Evolutionary conservation across 1,284 basidiomycete species (phyloP), one percentile per base, ranked within the genome.

Genomic region (Marasmius oreades): DNA sequence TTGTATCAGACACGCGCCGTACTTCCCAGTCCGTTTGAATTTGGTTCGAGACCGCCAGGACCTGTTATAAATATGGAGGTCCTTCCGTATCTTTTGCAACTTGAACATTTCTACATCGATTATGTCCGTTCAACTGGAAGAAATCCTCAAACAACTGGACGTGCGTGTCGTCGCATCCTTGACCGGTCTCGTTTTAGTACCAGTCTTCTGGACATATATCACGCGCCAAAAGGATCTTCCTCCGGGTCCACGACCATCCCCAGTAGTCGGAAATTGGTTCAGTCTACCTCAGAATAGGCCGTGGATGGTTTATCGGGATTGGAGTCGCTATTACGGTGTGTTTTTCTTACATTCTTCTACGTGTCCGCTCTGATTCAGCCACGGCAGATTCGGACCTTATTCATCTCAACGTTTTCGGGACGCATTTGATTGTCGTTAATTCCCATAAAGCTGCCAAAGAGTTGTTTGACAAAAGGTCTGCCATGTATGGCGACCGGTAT

Each of bases 401-500:
- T n/a, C 63, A 67, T 53, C 43, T 68, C 45, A 65, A 63, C 46
- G 62, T 64, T 12, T 58, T 67, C n/a, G 63, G 63, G 16, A 63
- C 60, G 10, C 51, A 62, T 51, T 58, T 67, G 10, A 55, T 69
- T 34, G 55, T 69, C 24, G 52, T 69, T 7, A 67, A 66, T 28
- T 65, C 65, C 39, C 53, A 57, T 12, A 54, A 64, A 45, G 62
- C 62, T 6, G 63, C 64, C 0, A 56, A 57, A 5, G 64, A 65
- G 12, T 55, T 69, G 16, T 60, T 69, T 22, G 65, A 63, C 24
- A 57, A 63, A 20, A 66, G 64, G 53, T 64, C 63, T 24, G 63
- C 62, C 16, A 37, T 63, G 11, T 69, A 67, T 54, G 66, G 65
- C n/a, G 71, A 74, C 60, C 60, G 66, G 65, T 64, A 34, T 0